A percentile compares a stretch with the other conserved stretches of the same genome.
phyloP scores from a whole-genome alignment of 2,329 filamentous ascomycete genomes.

The Thyridium curvatum region DNA sequence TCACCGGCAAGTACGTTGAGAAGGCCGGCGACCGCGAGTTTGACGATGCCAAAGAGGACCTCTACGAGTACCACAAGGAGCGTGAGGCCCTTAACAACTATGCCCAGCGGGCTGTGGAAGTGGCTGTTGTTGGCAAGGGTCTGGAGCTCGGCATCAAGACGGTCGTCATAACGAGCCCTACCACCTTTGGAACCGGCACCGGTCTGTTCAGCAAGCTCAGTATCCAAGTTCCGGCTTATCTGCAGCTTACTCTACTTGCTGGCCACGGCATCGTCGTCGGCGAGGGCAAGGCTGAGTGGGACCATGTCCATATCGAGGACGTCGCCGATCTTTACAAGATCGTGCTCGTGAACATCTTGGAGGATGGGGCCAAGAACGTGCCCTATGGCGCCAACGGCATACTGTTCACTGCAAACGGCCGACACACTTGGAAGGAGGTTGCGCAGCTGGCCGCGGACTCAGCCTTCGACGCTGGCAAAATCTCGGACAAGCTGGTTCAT shows the following conservation, averaged over 20 bases:
- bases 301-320: constrained; percentile 35
- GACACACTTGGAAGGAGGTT: constrained; percentile 31
- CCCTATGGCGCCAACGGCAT: constrained; percentile 29
- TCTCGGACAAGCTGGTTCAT: constrained; percentile 19
- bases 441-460: constrained; percentile 25
- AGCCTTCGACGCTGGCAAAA: constrained; percentile 18
- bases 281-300: constrained; percentile 21
- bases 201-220: constrained; percentile 32
- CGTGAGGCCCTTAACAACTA: no score
- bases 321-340: constrained; percentile 32
- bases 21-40: no score
- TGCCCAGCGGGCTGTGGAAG: no score
- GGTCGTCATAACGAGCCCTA: constrained; percentile 33
- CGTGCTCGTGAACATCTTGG: constrained; percentile 23
- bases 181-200: constrained; percentile 38
- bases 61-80: no score
- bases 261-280: constrained; percentile 16
- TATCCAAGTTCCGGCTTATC: constrained; percentile 27
- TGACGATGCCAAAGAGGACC: no score
- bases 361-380: constrained; percentile 15
- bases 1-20: no score
- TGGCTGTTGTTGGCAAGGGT: no score
- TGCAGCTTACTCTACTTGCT: no score
- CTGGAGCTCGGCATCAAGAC: no score
- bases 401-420: constrained; percentile 33